Evolutionary conservation across 192 early-diverging fungal genomes (phyloP), one percentile per base, ranked within the genome.

Genomic region (Coemansia sp.): DNA sequence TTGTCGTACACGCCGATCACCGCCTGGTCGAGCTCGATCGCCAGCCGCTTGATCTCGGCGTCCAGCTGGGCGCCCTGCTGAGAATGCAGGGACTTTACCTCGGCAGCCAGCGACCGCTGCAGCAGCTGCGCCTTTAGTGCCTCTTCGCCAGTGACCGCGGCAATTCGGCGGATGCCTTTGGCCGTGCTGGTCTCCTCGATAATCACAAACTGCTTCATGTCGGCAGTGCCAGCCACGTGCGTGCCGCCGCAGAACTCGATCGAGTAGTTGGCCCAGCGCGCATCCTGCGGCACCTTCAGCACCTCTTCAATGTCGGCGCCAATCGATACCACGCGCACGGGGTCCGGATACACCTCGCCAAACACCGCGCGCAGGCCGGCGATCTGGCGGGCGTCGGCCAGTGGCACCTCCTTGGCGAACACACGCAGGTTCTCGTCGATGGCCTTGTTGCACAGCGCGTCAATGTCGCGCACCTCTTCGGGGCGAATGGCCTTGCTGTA

Each of bases 171-270:
- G 47, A 95, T 90, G 56, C 96, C 96, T 84, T 95, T 95, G 68
- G 94, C 90, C 63, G 97, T 92, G 69, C 87, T 87, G 21, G 74
- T 55, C 67, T 97, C 96, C 80, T 98, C 96, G 38, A 92, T 66
- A 50, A 97, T 82, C 26, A 81, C 82, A 68, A 95, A 84, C 26
- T 79, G 65, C 76, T 91, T 94, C 53, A 98, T 92, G 39, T 95
- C 92, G 7, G 84, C 82, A 1, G 96, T 98, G 72, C 84, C 81
- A 20, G 80, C 76, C 22, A 97, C 94, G 55, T 98, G 96, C 9
- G 95, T 98, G 60, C 96, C 96, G 59, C 96, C 96, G 67, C 96
- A 98, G 73, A 98, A 93, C 78, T 98, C 96, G 50, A 98, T 84
- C 31, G 90, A 92, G 51, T 85, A 86, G 38, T 79, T 78, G 12